Evolutionary conservation across 306 rosid genomes (phyloP).

Genomic region (Quercus ilex): DNA sequence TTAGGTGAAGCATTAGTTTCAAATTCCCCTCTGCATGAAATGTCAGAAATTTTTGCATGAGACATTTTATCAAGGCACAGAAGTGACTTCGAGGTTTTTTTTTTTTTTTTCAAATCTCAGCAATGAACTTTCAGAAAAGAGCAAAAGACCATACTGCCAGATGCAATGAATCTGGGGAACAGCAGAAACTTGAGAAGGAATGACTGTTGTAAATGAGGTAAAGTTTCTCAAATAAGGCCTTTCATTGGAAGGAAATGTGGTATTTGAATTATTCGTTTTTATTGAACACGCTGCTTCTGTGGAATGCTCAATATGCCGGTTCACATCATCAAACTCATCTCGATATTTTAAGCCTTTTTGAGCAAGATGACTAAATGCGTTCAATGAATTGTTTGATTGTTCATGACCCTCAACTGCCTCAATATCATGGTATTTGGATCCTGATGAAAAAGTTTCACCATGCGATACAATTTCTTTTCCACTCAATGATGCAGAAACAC

Average conservation of each 20-base stretch:
- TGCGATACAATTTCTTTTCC: neutral
- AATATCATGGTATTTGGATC: neutral
- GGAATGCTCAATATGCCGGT: neutral
- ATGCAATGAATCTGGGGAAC: slow-evolving; percentile 10
- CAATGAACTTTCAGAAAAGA: slow-evolving; percentile 2
- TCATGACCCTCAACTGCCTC: slow-evolving; percentile 13
- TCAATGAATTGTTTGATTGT: neutral
- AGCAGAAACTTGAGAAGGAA: neutral
- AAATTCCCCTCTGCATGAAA: slow-evolving; percentile 40
- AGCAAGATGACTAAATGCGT: neutral
- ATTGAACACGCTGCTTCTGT: neutral
- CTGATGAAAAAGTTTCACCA: slow-evolving; percentile 7
- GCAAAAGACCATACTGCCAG: slow-evolving; percentile 32
- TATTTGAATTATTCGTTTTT: neutral
- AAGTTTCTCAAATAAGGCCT: neutral
- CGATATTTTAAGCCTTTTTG: slow-evolving; percentile 5
- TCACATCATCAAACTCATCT: neutral
- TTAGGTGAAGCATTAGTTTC: slow-evolving; percentile 7
- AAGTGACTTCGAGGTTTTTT: neutral
- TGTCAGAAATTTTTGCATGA: neutral
- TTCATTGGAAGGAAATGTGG: slow-evolving; percentile 12
- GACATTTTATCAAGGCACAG: neutral
- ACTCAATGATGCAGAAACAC: neutral
- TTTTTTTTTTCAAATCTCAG: neutral
- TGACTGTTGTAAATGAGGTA: neutral